Percentiles rank a stretch among this genome's conserved stretches.
These are phyloP conservation scores for Aureobasidium melanogenum DNA, from an alignment of 2,329 filamentous ascomycete genomes.

Conservation along the genomic window DNA sequence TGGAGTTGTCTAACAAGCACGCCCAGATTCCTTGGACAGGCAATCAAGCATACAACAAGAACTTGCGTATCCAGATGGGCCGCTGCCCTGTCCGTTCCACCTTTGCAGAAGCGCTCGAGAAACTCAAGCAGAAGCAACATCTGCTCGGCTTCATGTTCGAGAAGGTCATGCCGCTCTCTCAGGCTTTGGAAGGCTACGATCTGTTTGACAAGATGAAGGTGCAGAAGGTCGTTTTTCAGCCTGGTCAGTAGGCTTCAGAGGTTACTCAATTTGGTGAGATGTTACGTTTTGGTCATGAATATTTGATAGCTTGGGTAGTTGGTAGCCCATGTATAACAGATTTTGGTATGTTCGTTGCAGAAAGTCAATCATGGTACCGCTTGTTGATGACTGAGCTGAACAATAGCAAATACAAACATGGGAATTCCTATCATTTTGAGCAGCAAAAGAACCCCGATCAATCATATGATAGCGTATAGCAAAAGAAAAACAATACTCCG, in stretches of 20 bases:
- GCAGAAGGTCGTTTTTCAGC: slow-evolving; percentile 42
- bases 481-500: background rate
- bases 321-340: background rate
- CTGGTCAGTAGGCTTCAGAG: background rate
- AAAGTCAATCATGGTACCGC: background rate
- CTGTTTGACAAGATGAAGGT: slow-evolving; percentile 46
- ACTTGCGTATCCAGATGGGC: slow-evolving; percentile 41
- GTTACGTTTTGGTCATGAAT: background rate
- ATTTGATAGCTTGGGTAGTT: background rate
- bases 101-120: slow-evolving; percentile 38
- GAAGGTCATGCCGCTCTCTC: slow-evolving; percentile 42
- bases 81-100: slow-evolving; percentile 43
- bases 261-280: background rate
- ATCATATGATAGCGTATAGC: background rate
- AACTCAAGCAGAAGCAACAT: slow-evolving; percentile 40
- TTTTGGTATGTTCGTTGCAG: background rate
- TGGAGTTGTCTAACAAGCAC: background rate
- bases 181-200: slow-evolving; percentile 44
- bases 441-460: background rate
- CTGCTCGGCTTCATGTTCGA: slow-evolving; percentile 45
- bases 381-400: background rate
- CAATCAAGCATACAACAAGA: slow-evolving; percentile 42
- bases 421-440: background rate
- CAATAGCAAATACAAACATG: background rate
- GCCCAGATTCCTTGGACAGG: slow-evolving; percentile 37